phyloP scores from a whole-genome alignment of 202 grass and related monocot genomes.

The Elaeis oleifera region DNA sequence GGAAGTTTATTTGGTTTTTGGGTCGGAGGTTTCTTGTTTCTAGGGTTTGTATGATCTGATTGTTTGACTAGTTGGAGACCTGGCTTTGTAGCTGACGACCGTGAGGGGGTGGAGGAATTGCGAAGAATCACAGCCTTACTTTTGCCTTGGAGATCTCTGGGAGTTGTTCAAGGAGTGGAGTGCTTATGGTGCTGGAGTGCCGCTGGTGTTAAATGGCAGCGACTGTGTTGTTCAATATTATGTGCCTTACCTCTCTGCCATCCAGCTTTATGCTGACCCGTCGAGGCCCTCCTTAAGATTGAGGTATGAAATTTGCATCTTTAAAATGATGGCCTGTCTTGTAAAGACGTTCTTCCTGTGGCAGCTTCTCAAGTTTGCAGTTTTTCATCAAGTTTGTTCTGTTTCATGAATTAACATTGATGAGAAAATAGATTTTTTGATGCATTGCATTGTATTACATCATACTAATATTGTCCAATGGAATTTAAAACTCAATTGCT shows the following conservation, averaged over 20 bases:
- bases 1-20: not conserved
- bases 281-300: slow-evolving; percentile 34
- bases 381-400: too few relatives aligned
- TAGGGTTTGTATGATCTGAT: not conserved
- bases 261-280: slow-evolving; percentile 69
- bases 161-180: slow-evolving; percentile 98
- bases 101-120: slow-evolving; percentile 40
- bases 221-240: slow-evolving; percentile 91
- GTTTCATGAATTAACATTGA: too few relatives aligned
- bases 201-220: slow-evolving; percentile 66
- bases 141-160: slow-evolving; percentile 78
- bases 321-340: too few relatives aligned
- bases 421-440: too few relatives aligned
- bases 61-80: not conserved
- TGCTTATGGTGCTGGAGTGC: slow-evolving; percentile 90
- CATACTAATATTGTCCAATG: too few relatives aligned
- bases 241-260: slow-evolving; percentile 90
- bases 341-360: too few relatives aligned
- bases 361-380: too few relatives aligned
- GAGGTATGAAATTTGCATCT: slow-evolving; percentile 31
- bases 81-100: slow-evolving; percentile 29
- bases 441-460: too few relatives aligned
- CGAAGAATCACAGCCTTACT: slow-evolving; percentile 46
- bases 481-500: too few relatives aligned
- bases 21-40: not conserved